These are phyloP conservation scores for Vitis riparia DNA, from an alignment of 164 flowering plant species.

Conservation along the genomic window DNA sequence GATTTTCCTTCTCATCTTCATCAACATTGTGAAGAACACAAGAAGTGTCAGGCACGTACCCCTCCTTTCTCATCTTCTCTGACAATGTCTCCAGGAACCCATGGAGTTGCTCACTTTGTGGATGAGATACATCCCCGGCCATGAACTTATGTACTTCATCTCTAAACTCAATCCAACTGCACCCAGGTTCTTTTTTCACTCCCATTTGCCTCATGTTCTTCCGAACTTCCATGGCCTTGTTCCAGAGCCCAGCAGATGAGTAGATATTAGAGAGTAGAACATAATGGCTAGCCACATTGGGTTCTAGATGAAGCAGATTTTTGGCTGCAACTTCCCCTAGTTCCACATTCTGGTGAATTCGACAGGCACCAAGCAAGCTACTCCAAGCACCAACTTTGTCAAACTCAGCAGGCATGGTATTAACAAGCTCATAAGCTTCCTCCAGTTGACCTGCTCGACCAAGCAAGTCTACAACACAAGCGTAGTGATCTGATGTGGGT, in stretches of 20 bases:
- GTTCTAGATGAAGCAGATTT: slow-evolving; percentile 57
- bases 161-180: slow-evolving; percentile 77
- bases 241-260: slow-evolving; percentile 75
- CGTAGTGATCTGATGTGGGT: slow-evolving; percentile 73
- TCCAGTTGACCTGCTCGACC: slow-evolving; percentile 75
- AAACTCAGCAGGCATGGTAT: slow-evolving; percentile 45
- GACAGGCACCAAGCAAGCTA: slow-evolving; percentile 83
- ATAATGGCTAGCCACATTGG: slow-evolving; percentile 76
- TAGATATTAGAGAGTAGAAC: slow-evolving; percentile 79
- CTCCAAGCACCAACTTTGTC: slow-evolving; percentile 68
- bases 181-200: slow-evolving; percentile 79
- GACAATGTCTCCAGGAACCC: slow-evolving; percentile 46
- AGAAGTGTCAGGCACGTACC: slow-evolving; percentile 80
- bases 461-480: slow-evolving; percentile 78
- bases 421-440: slow-evolving; percentile 59
- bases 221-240: slow-evolving; percentile 57
- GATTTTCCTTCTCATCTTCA: slow-evolving; percentile 71
- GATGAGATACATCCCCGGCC: slow-evolving; percentile 69
- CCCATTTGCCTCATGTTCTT: slow-evolving; percentile 69
- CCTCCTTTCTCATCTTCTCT: slow-evolving; percentile 61
- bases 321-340: slow-evolving; percentile 69
- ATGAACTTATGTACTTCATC: slow-evolving; percentile 67
- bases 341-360: slow-evolving; percentile 57
- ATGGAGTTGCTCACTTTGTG: slow-evolving; percentile 54
- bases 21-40: slow-evolving; percentile 83